These are phyloP conservation scores for Ophiostoma ulmi DNA, from an alignment of 2,329 filamentous ascomycete genomes.

Conservation along the genomic window DNA sequence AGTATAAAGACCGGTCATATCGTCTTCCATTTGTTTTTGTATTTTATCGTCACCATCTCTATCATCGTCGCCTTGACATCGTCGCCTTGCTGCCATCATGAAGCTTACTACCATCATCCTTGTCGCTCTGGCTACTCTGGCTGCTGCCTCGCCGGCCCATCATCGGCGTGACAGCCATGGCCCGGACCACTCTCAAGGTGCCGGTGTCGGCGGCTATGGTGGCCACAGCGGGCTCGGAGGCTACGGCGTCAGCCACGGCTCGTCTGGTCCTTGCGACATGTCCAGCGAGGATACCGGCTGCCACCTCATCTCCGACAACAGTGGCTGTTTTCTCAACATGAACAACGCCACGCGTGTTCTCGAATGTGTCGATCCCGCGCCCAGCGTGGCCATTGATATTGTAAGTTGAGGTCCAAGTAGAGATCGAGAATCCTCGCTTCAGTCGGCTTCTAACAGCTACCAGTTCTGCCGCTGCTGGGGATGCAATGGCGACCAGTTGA, in stretches of 20 bases:
- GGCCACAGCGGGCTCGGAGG: neutral
- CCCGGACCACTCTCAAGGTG: neutral
- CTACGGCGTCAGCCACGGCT: conserved; percentile 34
- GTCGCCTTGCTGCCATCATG: neutral
- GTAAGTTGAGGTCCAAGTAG: neutral
- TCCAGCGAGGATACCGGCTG: conserved; percentile 19
- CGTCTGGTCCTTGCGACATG: conserved; percentile 16
- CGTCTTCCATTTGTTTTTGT: neutral
- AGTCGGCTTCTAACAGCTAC: neutral
- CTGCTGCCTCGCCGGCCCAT: neutral
- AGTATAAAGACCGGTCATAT: neutral
- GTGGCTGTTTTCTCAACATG: conserved; percentile 20
- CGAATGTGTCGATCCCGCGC: conserved; percentile 14
- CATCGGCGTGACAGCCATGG: too few species aligned
- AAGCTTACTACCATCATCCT: neutral
- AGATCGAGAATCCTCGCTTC: too few species aligned
- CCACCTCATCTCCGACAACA: conserved; percentile 21
- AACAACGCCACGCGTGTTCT: conserved; percentile 9
- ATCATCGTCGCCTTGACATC: neutral
- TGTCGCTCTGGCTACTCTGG: neutral
- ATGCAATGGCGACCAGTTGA: conserved; percentile 20
- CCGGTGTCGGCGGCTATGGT: neutral
- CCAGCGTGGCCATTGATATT: neutral
- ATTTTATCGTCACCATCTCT: too few species aligned
- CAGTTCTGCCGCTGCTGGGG: conserved; percentile 22